phyloP scores from a whole-genome alignment of 176 grass and related monocot genomes.

The Triticum turgidum region DNA sequence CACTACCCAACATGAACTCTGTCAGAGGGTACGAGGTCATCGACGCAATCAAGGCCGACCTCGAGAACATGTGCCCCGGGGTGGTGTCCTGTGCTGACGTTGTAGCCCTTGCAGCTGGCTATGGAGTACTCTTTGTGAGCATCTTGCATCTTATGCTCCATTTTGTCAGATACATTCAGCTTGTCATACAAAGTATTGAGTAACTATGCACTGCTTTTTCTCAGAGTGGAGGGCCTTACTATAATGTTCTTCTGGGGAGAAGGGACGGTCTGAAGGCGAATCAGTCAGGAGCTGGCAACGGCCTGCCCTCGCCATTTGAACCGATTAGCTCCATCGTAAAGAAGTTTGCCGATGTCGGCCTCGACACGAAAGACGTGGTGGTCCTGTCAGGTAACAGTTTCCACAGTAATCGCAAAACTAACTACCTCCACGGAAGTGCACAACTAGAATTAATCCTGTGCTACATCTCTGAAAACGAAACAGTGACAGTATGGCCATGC shows the following conservation, averaged over 20 bases:
- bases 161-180: neutral
- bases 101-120: slow-evolving; percentile 69
- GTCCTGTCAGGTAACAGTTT: slow-evolving; percentile 61
- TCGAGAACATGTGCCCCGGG: slow-evolving; percentile 53
- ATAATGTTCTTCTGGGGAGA: slow-evolving; percentile 54
- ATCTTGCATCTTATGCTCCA: neutral
- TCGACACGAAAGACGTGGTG: slow-evolving; percentile 73
- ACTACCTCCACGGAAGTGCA: neutral
- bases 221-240: slow-evolving; percentile 72
- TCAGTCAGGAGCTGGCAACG: slow-evolving; percentile 55
- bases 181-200: neutral
- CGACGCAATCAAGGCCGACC: slow-evolving; percentile 61
- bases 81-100: slow-evolving; percentile 79
- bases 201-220: neutral
- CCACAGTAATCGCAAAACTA: neutral
- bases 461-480: neutral
- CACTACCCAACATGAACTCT: slow-evolving; percentile 45
- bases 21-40: slow-evolving; percentile 71
- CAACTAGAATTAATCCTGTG: neutral
- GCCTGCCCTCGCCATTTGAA: slow-evolving; percentile 58
- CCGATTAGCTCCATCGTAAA: slow-evolving; percentile 42
- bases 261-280: slow-evolving; percentile 68
- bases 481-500: neutral
- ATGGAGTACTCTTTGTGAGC: slow-evolving; percentile 58
- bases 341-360: slow-evolving; percentile 60